Evolutionary conservation across 2,329 filamentous ascomycete species (phyloP), one percentile per base, ranked within the genome.

Genomic region (Aureobasidium mangrovei): DNA sequence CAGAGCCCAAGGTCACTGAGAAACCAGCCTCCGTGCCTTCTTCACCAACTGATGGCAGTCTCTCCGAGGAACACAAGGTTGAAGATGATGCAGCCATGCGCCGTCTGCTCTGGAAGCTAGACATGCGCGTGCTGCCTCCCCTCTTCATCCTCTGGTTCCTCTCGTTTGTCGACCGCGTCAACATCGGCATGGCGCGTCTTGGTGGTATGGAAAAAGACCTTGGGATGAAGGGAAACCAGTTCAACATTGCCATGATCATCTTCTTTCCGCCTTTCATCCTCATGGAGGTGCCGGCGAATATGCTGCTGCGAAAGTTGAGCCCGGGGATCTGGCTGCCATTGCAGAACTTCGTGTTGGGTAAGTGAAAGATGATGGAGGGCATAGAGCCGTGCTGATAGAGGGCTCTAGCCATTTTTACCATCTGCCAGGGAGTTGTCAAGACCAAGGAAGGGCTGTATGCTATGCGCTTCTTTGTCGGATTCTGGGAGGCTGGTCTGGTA

Each of bases 91-190:
- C 7, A 6, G n/a, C n/a, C 6, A 18, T n/a, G 26, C 7, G 38
- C 7, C 38, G 38, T 10, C 7, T 41, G 12, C 10, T 41, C 38
- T 10, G 38, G n/a, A 41, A 41, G n/a, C n/a, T 41, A 10, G 38
- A 41, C n/a, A 10, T 41, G n/a, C 38, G n/a, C n/a, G 6, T 41
- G 7, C n/a, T 41, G n/a, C 75, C 75, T 0, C 70, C 74, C n/a
- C 63, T 78, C 6, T 72, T 67, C 48, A 44, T 74, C 4, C 62
- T 77, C 0, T 74, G 70, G 56, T 60, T 73, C 5, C 62, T 72
- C 40, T 66, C 7, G 27, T 35, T 38, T 18, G 46, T 24, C 7
- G n/a, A 51, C 28, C 26, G 35, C 18, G 38, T 31, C 31, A 26
- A 39, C 12, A 27, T 26, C 27, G 46, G 18, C 18, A 18, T 18